Evolutionary conservation across 2,329 filamentous ascomycete species (phyloP).

Genomic region (Polytolypa hystricis): DNA sequence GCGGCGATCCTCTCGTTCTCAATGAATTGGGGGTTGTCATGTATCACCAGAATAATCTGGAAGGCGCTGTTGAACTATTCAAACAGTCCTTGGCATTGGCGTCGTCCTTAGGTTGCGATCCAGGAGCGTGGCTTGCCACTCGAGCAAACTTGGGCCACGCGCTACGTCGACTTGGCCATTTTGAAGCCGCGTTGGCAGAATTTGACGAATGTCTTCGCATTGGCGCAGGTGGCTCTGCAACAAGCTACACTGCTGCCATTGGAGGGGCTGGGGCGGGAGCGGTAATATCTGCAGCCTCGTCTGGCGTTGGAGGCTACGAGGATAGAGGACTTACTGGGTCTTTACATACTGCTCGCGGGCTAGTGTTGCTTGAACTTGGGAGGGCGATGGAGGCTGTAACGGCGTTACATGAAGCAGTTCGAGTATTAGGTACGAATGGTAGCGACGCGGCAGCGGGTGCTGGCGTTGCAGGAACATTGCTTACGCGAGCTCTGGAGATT

Average conservation of each 20-base stretch:
- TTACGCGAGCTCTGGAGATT: slow-evolving; percentile 35
- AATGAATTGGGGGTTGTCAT: slow-evolving; percentile 96
- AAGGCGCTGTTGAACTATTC: slow-evolving; percentile 68
- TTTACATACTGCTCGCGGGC: slow-evolving; percentile 48
- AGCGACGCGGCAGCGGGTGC: slow-evolving; percentile 37
- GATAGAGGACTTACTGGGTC: slow-evolving; percentile 36
- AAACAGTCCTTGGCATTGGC: slow-evolving; percentile 65
- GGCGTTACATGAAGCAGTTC: slow-evolving; percentile 63
- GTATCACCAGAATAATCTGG: slow-evolving; percentile 75
- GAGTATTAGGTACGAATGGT: slow-evolving; percentile 34
- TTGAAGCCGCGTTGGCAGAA: slow-evolving; percentile 60
- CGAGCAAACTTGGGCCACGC: slow-evolving; percentile 85
- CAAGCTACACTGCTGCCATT: slow-evolving; percentile 60
- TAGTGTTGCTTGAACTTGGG: slow-evolving; percentile 70
- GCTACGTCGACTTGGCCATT: slow-evolving; percentile 59
- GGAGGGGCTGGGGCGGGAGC: slow-evolving; percentile 26
- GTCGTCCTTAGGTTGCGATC: slow-evolving; percentile 69
- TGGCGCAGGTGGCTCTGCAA: slow-evolving; percentile 62
- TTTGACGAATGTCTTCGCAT: slow-evolving; percentile 82
- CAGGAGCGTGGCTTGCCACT: slow-evolving; percentile 70
- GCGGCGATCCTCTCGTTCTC: slow-evolving; percentile 68
- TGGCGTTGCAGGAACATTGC: slow-evolving; percentile 35
- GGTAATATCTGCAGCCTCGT: slow-evolving; percentile 24
- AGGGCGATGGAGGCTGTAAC: slow-evolving; percentile 66
- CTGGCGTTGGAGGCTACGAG: slow-evolving; percentile 36